These are phyloP conservation scores for Falciphora oryzae DNA, from an alignment of 2,329 filamentous ascomycete genomes.

Conservation along the genomic window DNA sequence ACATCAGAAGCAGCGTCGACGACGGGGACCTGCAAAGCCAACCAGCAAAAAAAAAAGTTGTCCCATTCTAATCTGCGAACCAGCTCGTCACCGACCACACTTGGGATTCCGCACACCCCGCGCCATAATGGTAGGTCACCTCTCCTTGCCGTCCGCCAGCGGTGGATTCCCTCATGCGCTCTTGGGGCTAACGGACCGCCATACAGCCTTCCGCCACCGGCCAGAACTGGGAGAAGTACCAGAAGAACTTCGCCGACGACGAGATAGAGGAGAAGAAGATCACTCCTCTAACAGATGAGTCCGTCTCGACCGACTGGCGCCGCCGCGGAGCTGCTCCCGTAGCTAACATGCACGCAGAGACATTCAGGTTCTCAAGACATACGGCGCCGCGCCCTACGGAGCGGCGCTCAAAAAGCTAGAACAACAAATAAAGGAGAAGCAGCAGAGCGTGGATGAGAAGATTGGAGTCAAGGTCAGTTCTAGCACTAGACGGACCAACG, in stretches of 20 bases:
- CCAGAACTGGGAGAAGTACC: slow-evolving; percentile 96
- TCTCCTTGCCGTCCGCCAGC: background rate
- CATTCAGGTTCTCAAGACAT: slow-evolving; percentile 98
- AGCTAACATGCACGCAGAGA: slow-evolving; percentile 56
- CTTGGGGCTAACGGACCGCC: slow-evolving; percentile 18
- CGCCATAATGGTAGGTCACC: slow-evolving; percentile 28
- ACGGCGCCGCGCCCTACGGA: slow-evolving; percentile 93
- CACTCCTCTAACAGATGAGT: slow-evolving; percentile 94
- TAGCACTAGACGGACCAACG: background rate
- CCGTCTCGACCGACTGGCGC: slow-evolving; percentile 32
- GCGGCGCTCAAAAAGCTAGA: slow-evolving; percentile 93
- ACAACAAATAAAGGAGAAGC: slow-evolving; percentile 99
- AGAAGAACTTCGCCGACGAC: slow-evolving; percentile 94
- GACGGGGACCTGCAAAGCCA: background rate
- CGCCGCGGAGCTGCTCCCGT: slow-evolving; percentile 9
- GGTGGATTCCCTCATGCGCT: background rate
- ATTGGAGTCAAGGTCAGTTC: slow-evolving; percentile 70
- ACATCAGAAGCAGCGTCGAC: background rate
- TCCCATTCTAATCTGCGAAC: background rate
- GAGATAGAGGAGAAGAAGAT: slow-evolving; percentile 99
- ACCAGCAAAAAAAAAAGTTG: background rate
- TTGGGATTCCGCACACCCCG: background rate
- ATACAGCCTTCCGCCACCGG: slow-evolving; percentile 90
- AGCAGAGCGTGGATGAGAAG: slow-evolving; percentile 97
- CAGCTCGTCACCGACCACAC: background rate